Evolutionary conservation across 2,329 filamentous ascomycete genomes (phyloP), one percentile per base, ranked within the genome.

Genomic region (Fusarium pseudoanthophilum): DNA sequence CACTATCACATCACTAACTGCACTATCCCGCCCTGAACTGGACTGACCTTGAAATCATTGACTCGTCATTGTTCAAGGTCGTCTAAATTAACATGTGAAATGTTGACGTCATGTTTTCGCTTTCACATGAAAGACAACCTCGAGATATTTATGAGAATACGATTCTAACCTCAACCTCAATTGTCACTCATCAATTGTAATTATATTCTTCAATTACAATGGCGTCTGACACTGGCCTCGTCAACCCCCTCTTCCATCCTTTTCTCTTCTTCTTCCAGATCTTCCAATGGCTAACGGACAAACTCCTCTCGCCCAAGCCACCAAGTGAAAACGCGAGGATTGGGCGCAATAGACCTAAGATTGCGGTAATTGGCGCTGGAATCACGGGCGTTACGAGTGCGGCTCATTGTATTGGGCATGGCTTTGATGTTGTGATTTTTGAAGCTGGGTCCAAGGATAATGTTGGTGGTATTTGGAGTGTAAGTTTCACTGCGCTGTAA

Each of bases 391-490:
- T 96, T 5, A 93, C 93, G 3, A 90, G 93, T 13, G 94, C 94
- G 1, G 90, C 93, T 3, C 94, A 97, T 80, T 95, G 93, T 78
- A 90, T 95, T 40, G 94, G 94, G 4, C 93, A 96, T 88, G 93
- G 93, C 49, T 95, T 95, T 74, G 93, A 96, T 71, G 92, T 94
- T 11, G 87, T 88, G 26, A 89, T 97, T 43, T 97, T 97, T 73
- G 94, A 97, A 79, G 89, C 90, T 13, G 92, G 92, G 2, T 82
- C 86, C 8, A 85, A 90, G 71, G 87, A 92, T 21, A 86, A 89
- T 30, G 80, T 97, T 0, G 93, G 93, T 21, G 93, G 93, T 0
- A 95, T 95, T 39, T 95, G 93, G 93, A 93, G 90, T 78, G 91
- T 92, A 83, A 79, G 89, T 80, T 32, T 16, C 2, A 11, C 21